Percentiles rank a stretch among this genome's conserved stretches.
Evolutionary conservation across 176 grass and related monocot species (phyloP).

Genomic region (Phyllostachys edulis): DNA sequence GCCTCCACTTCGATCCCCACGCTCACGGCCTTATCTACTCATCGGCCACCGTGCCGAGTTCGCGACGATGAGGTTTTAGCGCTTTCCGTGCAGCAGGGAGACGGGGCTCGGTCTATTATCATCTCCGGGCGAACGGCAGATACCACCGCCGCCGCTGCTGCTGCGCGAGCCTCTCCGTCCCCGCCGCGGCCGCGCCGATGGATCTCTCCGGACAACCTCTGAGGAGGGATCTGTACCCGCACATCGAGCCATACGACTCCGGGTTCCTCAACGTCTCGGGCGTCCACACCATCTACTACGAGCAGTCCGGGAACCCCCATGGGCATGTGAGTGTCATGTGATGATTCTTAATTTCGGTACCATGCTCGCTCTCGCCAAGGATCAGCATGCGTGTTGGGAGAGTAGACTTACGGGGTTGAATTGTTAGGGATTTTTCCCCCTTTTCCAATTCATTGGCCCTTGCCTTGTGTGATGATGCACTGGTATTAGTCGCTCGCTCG

Average conservation of each 20-base stretch:
- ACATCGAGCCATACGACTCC: slow-evolving; percentile 61
- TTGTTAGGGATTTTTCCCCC: neutral
- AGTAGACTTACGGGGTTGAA: neutral
- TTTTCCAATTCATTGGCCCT: neutral
- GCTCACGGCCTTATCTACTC: neutral
- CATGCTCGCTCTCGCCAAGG: neutral
- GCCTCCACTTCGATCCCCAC: neutral
- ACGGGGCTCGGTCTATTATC: too few relatives aligned
- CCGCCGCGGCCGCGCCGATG: slow-evolving; percentile 8
- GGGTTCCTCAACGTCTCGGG: slow-evolving; percentile 81
- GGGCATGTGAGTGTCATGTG: slow-evolving; percentile 60
- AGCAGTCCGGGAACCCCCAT: slow-evolving; percentile 84
- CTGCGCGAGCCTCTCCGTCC: neutral
- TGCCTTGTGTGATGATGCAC: neutral
- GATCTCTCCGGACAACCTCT: slow-evolving; percentile 5
- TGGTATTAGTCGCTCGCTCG: neutral
- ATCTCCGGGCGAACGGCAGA: neutral
- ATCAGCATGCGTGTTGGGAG: neutral
- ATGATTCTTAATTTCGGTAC: neutral
- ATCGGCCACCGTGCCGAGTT: neutral
- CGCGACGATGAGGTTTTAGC: neutral
- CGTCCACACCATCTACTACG: slow-evolving; percentile 83
- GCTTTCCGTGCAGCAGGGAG: neutral
- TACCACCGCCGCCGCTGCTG: neutral
- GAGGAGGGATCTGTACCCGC: slow-evolving; percentile 58